Evolutionary conservation across 164 flowering plant species (phyloP), one percentile per base, ranked within the genome.

Genomic region (Platanus orientalis): DNA sequence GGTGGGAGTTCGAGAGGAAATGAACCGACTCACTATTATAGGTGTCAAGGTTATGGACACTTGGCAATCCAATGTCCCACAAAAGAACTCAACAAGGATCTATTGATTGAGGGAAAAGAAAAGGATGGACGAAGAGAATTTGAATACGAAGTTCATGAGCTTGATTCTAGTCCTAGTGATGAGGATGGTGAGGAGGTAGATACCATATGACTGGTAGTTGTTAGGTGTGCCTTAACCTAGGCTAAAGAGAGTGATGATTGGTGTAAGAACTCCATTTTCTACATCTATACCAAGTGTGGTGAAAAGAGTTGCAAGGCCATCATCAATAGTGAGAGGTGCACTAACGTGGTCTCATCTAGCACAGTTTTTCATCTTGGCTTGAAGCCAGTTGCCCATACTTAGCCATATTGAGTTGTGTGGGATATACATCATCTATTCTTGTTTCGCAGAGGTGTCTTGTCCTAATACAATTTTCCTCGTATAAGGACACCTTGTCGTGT

Each of bases 231-330:
- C 26, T 19, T 57, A n/a, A 39, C 39, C 5, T 19, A 0, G 4
- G 9, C 1, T 4, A 55, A 55, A 10, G 58, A 16, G 58, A 55
- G 3, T 11, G 58, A 55, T 29, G 58, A 55, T 25, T 28, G 21
- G 58, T 7, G 21, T 27, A 29, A 23, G 24, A 55, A 27, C 1
- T 7, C 39, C 27, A 27, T 20, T 55, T 55, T 19, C 20, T 25
- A 57, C 60, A n/a, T 32, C n/a, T n/a, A 57, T 19, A 25, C 24
- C 25, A 57, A 57, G 34, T 57, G 60, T 32, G 25, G 60, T 6
- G 60, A 57, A 14, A 32, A 57, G 60, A 57, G 32, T 9, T 57
- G 17, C 44, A 57, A 57, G 16, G 24, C 32, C 26, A 57, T 57
- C n/a, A 7, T 57, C 0, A 44, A 57, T 57, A 57, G 60, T 13